phyloP scores from a whole-genome alignment of 1,284 basidiomycete species.

The Pseudozyma pruni region DNA sequence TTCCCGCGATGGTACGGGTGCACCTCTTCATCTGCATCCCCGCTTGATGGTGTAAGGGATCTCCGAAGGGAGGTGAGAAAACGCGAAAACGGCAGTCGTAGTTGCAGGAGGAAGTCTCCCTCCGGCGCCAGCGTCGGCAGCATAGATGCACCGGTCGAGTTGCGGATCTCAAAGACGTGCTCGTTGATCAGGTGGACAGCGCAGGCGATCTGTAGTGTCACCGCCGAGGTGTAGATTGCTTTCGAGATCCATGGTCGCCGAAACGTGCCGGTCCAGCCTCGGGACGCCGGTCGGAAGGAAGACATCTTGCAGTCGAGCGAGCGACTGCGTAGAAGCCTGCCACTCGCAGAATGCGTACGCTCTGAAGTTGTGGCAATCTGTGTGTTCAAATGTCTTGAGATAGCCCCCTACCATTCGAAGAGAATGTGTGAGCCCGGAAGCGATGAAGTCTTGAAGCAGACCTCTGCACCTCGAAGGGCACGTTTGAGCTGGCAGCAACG shows the following conservation, averaged over 20 bases:
- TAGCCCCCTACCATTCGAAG: no score
- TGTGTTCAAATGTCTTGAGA: no score
- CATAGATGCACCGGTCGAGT: conserved; percentile 62
- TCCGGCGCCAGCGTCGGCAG: conserved; percentile 58
- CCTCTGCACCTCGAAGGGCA: no score
- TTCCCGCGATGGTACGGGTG: conserved; percentile 10
- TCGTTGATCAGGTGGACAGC: conserved; percentile 49
- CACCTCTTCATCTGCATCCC: background rate
- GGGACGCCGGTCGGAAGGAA: background rate
- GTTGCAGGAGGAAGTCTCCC: conserved; percentile 57
- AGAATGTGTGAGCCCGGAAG: no score
- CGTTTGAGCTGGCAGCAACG: no score
- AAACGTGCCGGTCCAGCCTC: background rate
- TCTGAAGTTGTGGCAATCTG: no score
- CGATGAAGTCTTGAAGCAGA: no score
- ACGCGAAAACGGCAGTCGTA: conserved; percentile 47
- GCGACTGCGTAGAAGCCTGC: no score
- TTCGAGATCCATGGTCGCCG: conserved; percentile 14
- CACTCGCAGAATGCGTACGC: no score
- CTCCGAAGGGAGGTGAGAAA: conserved; percentile 4
- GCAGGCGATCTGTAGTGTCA: conserved; percentile 47
- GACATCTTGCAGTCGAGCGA: conserved; percentile 8
- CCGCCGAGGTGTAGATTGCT: conserved; percentile 20
- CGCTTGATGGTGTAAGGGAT: background rate
- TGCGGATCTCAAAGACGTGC: conserved; percentile 54